phyloP scores from a whole-genome alignment of 2,329 filamentous ascomycete genomes.

The Trichoderma sp. region DNA sequence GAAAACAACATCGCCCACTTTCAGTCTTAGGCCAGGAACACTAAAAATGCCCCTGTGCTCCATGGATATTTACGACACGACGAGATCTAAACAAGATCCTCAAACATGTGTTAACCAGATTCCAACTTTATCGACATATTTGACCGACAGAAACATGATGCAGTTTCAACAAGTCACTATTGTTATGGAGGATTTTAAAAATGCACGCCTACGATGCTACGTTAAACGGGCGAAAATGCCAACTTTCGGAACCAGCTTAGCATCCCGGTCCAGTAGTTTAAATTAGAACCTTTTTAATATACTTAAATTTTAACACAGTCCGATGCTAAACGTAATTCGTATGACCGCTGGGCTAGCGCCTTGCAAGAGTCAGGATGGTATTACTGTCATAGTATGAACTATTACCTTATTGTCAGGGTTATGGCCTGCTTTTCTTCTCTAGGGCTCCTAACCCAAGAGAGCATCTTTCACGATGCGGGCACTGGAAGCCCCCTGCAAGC shows the following conservation, averaged over 20 bases:
- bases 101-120: too few relatives aligned
- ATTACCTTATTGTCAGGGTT: neutral
- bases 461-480: neutral
- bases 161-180: neutral
- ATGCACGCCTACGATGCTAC: neutral
- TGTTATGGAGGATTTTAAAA: neutral
- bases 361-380: neutral
- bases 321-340: neutral
- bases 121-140: too few relatives aligned
- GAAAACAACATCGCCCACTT: neutral
- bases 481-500: neutral
- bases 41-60: neutral
- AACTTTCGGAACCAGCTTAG: neutral
- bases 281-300: constrained; percentile 1
- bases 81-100: neutral
- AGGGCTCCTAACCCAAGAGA: neutral
- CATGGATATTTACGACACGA: neutral
- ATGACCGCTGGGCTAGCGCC: neutral
- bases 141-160: neutral
- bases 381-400: neutral
- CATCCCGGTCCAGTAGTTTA: neutral
- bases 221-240: neutral
- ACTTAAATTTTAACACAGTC: neutral
- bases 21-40: neutral
- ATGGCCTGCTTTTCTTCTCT: neutral